A percentile compares a stretch with the other conserved stretches of the same genome.
Evolutionary conservation across 1,284 basidiomycete genomes (phyloP).

Genomic region (Coniferiporia weirii): DNA sequence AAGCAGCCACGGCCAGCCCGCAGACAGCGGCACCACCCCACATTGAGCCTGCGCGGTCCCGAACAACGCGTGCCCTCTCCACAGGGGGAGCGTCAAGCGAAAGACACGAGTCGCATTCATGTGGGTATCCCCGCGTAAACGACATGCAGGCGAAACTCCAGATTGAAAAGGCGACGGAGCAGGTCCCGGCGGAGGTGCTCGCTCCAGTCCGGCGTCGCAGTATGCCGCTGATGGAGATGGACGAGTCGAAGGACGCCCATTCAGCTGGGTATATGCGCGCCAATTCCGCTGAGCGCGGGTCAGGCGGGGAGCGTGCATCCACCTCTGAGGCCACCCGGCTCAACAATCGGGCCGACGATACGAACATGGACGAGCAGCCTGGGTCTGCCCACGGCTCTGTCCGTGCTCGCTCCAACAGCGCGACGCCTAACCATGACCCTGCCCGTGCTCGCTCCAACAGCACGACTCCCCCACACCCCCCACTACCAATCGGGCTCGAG

Average conservation of each 20-base stretch:
- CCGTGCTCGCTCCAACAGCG: neutral
- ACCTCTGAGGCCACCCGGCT: neutral
- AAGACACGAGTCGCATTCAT: neutral
- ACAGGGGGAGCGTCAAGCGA: too few relatives aligned
- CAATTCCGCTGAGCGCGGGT: neutral
- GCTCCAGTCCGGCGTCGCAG: neutral
- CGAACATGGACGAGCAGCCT: neutral
- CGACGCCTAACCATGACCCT: too few relatives aligned
- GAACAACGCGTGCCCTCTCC: too few relatives aligned
- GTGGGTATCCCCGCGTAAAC: neutral
- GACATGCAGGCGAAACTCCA: neutral
- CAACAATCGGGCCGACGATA: neutral
- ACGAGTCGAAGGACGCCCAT: neutral
- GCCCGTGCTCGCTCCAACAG: neutral
- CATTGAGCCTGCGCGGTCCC: too few relatives aligned
- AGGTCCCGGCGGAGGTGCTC: neutral
- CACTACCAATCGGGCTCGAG: neutral
- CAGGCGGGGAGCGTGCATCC: neutral
- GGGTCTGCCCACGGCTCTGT: neutral
- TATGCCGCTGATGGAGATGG: neutral
- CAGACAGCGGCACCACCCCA: too few relatives aligned
- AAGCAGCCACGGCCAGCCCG: too few relatives aligned
- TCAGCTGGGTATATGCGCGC: neutral
- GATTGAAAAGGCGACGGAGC: neutral
- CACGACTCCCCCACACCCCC: neutral